Percentiles rank a stretch among this genome's conserved stretches.
These are phyloP conservation scores for Lindgomyces ingoldianus DNA, from an alignment of 495 filamentous ascomycete species.

Conservation along the genomic window DNA sequence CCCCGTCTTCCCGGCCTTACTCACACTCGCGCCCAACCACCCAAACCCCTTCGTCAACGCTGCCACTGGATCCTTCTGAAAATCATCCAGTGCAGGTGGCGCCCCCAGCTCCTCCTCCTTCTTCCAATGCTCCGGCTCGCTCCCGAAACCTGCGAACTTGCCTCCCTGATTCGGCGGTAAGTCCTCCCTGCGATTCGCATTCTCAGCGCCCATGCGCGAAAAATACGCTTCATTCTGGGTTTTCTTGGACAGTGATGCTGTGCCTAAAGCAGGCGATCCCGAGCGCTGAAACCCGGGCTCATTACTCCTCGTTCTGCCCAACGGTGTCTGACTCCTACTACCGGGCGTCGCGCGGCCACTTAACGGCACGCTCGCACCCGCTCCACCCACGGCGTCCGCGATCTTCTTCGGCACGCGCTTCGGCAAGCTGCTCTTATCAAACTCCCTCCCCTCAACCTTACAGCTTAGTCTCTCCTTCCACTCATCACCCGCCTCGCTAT, in stretches of 20 bases:
- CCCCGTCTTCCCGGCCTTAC: constrained; percentile 82
- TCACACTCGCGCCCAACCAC: constrained; percentile 85
- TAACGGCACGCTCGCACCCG: constrained; percentile 3
- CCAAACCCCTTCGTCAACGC: constrained; percentile 90
- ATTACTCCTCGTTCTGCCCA: constrained; percentile 34
- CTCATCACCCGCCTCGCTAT: constrained; percentile 85
- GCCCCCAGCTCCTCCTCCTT: constrained; percentile 35
- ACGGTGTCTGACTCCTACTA: constrained; percentile 42
- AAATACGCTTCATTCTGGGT: constrained; percentile 86
- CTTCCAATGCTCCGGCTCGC: constrained; percentile 55
- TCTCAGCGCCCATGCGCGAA: constrained; percentile 74
- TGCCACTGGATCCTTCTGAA: constrained; percentile 86
- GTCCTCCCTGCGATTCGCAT: constrained; percentile 70
- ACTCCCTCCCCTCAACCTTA: constrained; percentile 83
- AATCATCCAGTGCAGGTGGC: constrained; percentile 72
- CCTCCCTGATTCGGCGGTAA: constrained; percentile 86
- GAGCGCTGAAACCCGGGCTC: constrained; percentile 35
- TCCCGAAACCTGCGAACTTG: constrained; percentile 89
- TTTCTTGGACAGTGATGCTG: constrained; percentile 49
- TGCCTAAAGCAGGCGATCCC: constrained; percentile 39
- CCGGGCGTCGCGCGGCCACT: constrained; percentile 37
- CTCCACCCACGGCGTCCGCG: constrained; percentile 31
- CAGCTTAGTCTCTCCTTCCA: constrained; percentile 88
- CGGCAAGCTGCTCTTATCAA: constrained; percentile 60
- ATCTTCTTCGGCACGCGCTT: constrained; percentile 46